Base-by-base conservation (phyloP, 1,139 yeast species). In the Pichia sp. region DNA sequence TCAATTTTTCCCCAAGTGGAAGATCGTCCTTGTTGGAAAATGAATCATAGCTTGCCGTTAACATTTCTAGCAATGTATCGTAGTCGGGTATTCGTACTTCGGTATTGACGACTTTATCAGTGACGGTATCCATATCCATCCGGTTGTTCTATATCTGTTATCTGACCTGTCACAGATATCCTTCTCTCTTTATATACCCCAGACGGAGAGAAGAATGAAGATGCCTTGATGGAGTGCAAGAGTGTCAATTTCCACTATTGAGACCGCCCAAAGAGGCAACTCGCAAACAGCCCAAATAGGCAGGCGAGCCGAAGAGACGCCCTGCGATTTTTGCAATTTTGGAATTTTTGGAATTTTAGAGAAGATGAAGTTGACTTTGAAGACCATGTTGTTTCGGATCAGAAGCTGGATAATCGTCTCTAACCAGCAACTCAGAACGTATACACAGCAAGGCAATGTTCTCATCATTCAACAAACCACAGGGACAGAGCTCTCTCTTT, bases 51-150 rank as follows among this genome's bases (percentile, higher is more conserved):
- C 48, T 49, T 7, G 44, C 32, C 8, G 40, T 22, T 9, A 49
- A 40, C 63, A 63, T 61, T 7, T 53, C 40, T 10, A 58, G 22
- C 9, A 65, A 35, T 5, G 53, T 54, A 39, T 62, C 66, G 40
- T 60, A 61, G 33, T 55, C 36, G 9, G 43, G 39, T 22, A 38
- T 38, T 11, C 14, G 31, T 28, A 4, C 3, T 28, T 9, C 22
- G 15, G 17, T n/a, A 21, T 8, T 17, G n/a, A 14, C 22, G 20
- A 27, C 17, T 10, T 30, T 20, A n/a, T 33, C 34, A 11, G 30
- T 6, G 12, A 22, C 11, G 14, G 10, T 4, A 2, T 10, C 31
- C 31, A 28, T 28, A 5, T 2, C 14, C 6, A 8, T 28, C 10
- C 5, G n/a, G 5, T 28, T 11, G 28, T 24, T 24, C 28, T 12